A percentile compares a stretch with the other conserved stretches of the same genome.
phyloP scores from a whole-genome alignment of 257 asterid species.

The Solanum dulcamara region DNA sequence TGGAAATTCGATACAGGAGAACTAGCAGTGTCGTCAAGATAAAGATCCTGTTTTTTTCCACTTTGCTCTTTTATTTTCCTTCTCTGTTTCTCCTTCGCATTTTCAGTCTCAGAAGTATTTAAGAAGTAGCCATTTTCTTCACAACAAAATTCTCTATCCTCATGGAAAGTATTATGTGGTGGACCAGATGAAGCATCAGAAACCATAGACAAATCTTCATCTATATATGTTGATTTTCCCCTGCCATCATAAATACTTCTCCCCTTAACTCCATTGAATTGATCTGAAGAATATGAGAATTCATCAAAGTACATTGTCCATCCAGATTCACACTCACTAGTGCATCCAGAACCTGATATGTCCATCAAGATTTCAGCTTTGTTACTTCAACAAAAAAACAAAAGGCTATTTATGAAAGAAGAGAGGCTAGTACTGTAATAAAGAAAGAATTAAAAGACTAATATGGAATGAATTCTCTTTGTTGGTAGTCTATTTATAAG shows the following conservation, averaged over 20 bases:
- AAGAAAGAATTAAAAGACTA: neutral
- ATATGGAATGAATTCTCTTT: neutral
- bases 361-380: constrained; percentile 24
- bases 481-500: constrained; percentile 22
- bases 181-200: constrained; percentile 96
- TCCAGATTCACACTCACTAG: constrained; percentile 84
- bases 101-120: neutral
- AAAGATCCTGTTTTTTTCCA: constrained; percentile 11
- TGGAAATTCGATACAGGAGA: constrained; percentile 45
- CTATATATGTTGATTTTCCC: constrained; percentile 1
- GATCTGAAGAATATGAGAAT: constrained; percentile 27
- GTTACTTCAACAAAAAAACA: neutral
- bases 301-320: constrained; percentile 90
- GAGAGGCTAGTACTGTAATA: neutral
- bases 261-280: constrained; percentile 10
- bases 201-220: constrained; percentile 63
- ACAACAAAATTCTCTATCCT: constrained; percentile 7
- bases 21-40: constrained; percentile 92
- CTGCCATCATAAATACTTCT: neutral
- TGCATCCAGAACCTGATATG: constrained; percentile 49
- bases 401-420: neutral
- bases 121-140: neutral
- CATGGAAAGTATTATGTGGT: constrained; percentile 27
- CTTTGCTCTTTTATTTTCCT: constrained; percentile 16
- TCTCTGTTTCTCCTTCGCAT: constrained; percentile 14